Conservation (phyloP, 305 asterid genomes). For the Solanum chacoense region DNA sequence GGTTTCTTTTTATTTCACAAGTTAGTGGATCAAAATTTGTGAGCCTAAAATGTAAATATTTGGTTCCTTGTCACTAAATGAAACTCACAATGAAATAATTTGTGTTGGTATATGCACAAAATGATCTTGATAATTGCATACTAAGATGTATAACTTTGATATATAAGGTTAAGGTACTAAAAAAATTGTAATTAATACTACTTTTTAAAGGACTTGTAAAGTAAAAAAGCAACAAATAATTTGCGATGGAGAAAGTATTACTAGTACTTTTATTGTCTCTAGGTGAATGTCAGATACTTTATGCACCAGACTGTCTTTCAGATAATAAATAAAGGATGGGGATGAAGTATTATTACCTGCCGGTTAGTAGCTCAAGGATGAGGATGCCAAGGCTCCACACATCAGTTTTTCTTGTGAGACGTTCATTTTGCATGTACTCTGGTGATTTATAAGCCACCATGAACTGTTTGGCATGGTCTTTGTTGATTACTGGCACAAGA, state of each 20-base stretch:
- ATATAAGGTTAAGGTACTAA: neutral
- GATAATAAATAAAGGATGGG: neutral
- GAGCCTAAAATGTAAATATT: neutral
- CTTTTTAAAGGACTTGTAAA: neutral
- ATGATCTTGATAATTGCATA: neutral
- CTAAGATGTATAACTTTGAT: neutral
- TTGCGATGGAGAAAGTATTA: neutral
- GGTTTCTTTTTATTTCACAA: neutral
- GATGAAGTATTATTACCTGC: constrained; percentile 7
- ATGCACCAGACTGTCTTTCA: neutral
- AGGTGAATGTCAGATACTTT: neutral
- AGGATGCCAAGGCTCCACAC: constrained; percentile 67
- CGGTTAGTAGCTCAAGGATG: constrained; percentile 48
- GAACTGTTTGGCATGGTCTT: constrained; percentile 43
- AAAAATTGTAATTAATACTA: neutral
- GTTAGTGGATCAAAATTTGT: neutral
- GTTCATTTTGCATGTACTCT: constrained; percentile 24
- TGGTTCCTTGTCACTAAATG: neutral
- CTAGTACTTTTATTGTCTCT: neutral
- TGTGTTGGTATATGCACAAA: neutral
- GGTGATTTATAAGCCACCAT: constrained; percentile 65
- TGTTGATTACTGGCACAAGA: constrained; percentile 34
- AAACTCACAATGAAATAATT: neutral
- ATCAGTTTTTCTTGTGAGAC: constrained; percentile 31
- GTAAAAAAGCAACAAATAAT: neutral